These are phyloP conservation scores for Nitzschia inconspicua DNA, from an alignment of 108 stramenopile genomes.

Conservation along the genomic window DNA sequence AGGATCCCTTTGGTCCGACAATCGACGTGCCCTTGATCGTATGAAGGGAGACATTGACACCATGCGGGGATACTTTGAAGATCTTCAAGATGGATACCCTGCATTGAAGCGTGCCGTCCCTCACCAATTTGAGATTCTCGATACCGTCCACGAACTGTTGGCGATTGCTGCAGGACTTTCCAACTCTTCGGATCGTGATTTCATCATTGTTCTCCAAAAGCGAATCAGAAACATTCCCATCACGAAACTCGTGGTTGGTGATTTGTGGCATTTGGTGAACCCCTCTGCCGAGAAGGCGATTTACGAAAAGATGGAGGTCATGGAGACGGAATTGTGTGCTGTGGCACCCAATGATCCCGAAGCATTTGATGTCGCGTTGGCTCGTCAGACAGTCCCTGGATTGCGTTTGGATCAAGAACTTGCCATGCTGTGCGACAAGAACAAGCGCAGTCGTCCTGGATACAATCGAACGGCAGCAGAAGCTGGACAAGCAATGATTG, in stretches of 20 bases:
- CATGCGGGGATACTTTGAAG: constrained; percentile 76
- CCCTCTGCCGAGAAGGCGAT: constrained; percentile 63
- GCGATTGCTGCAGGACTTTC: constrained; percentile 64
- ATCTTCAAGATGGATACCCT: constrained; percentile 55
- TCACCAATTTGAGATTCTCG: constrained; percentile 71
- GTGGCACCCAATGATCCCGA: constrained; percentile 72
- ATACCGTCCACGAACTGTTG: constrained; percentile 70
- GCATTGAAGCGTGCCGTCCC: constrained; percentile 68
- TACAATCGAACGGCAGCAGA: constrained; percentile 55
- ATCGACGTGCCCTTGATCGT: constrained; percentile 53
- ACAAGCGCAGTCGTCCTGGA: constrained; percentile 55
- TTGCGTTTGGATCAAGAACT: constrained; percentile 74
- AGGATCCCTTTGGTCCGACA: constrained; percentile 47
- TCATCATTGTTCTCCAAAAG: constrained; percentile 76
- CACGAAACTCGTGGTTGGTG: constrained; percentile 75
- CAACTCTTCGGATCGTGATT: constrained; percentile 65
- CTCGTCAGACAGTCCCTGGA: constrained; percentile 71
- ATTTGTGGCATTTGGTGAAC: constrained; percentile 75
- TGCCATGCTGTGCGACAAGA: constrained; percentile 54
- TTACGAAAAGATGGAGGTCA: constrained; percentile 65
- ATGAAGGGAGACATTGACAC: constrained; percentile 71
- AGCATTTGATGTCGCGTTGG: constrained; percentile 53
- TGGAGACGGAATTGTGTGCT: constrained; percentile 44
- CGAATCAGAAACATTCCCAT: constrained; percentile 64
- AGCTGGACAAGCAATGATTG: constrained; percentile 24